Conservation (phyloP, 768 basidiomycete genomes). For the Strobilomyces confusus region DNA sequence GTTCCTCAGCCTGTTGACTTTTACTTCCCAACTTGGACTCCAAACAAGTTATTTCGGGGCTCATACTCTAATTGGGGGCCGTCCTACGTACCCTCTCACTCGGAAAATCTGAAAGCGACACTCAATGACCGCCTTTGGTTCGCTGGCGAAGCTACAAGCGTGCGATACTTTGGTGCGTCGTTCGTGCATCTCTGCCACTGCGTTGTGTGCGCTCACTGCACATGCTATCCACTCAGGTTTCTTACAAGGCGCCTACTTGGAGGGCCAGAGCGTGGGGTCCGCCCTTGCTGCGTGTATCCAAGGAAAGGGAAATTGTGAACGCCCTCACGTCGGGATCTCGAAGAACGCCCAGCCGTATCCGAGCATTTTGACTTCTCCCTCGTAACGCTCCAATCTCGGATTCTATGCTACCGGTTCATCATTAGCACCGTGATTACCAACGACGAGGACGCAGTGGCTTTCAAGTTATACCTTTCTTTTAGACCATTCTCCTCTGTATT, state of each 20-base stretch:
- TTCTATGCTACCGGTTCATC: background rate
- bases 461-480: too few relatives aligned
- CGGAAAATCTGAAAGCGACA: slow-evolving; percentile 55
- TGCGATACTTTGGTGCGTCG: slow-evolving; percentile 53
- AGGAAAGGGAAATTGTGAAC: slow-evolving; percentile 20
- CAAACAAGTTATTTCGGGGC: slow-evolving; percentile 39
- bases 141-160: slow-evolving; percentile 58
- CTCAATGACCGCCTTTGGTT: slow-evolving; percentile 52
- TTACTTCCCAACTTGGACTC: slow-evolving; percentile 51
- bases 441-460: too few relatives aligned
- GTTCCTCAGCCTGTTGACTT: slow-evolving; percentile 57
- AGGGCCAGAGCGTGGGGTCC: slow-evolving; percentile 42
- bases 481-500: too few relatives aligned
- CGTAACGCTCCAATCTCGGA: background rate
- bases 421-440: too few relatives aligned
- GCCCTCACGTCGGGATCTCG: slow-evolving; percentile 26
- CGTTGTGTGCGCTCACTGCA: background rate
- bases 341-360: slow-evolving; percentile 34
- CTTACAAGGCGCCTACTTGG: slow-evolving; percentile 56
- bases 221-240: slow-evolving; percentile 35
- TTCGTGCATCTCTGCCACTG: background rate
- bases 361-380: slow-evolving; percentile 8
- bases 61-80: slow-evolving; percentile 73
- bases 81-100: slow-evolving; percentile 49
- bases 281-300: slow-evolving; percentile 42